Base-by-base conservation (phyloP, 345 rosid genomes). In the Populus deltoides region DNA sequence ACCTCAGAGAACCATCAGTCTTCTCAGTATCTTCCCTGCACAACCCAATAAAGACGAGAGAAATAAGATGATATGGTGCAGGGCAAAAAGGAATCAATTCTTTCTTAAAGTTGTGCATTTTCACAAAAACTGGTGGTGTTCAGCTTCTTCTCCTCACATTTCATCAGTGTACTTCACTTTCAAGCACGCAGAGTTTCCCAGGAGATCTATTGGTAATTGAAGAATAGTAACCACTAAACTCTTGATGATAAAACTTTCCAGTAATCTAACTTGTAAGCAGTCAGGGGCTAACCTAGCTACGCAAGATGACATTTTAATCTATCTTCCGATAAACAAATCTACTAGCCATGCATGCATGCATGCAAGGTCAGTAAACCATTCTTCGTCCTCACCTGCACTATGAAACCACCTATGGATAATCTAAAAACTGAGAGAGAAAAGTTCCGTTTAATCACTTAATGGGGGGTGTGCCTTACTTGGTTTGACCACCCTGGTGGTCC, bases 401-500 rank as follows among this genome's bases (percentile, higher is more conserved):
- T 67, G 38, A 24, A 49, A 24, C 63, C 15, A 59, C 13, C 59
- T 0, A n/a, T 0, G 63, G 24, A 57, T 57, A n/a, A n/a, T n/a
- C 63, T 57, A 57, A 57, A 9, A 3, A 57, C 63, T 0, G 45
- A 10, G 45, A 59, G 20, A n/a, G 10, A n/a, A 17, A 68, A 7
- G 18, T 71, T 78, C 75, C 2, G 36, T 66, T 75, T 36, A 38
- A 68, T 59, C 38, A 24, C 51, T 36, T 61, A 35, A 53, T 76
- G 73, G 41, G 68, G 67, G 45, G 43, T 24, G 65, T 70, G 29
- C 8, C 77, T 74, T 87, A 90, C 92, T 74, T 84, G 84, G 68
- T 86, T 79, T 65, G 77, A 27, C 22, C 87, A 57, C 29, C 47
- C 84, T 1, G 86, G 70, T 75, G 83, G 88, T 70, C 86, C 90